A percentile compares a stretch with the other conserved stretches of the same genome.
phyloP scores from a whole-genome alignment of 1,284 basidiomycete genomes.

The Veloporphyrellus conicus region DNA sequence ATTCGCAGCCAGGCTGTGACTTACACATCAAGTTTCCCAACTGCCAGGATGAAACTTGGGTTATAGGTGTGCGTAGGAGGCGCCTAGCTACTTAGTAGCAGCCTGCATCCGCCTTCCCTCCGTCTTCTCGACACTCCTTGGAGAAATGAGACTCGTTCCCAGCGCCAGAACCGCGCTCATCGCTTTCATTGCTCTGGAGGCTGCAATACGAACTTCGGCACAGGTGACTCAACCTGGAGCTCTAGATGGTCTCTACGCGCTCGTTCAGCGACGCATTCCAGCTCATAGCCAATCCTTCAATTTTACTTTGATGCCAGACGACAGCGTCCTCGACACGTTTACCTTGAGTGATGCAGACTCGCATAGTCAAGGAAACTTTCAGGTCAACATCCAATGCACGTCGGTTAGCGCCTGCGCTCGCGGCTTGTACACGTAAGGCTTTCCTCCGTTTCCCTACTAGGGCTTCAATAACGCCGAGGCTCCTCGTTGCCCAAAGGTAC shows the following conservation, averaged over 20 bases:
- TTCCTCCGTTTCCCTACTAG: neutral
- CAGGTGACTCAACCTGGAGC: neutral
- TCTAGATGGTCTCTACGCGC: slow-evolving; percentile 23
- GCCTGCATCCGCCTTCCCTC: neutral
- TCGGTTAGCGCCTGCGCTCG: slow-evolving; percentile 28
- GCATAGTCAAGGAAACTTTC: neutral
- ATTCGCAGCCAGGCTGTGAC: no score
- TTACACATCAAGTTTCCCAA: no score
- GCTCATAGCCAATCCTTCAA: slow-evolving; percentile 21
- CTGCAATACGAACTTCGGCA: neutral
- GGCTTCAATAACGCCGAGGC: no score
- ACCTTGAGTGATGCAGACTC: slow-evolving; percentile 22
- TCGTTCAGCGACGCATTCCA: slow-evolving; percentile 27
- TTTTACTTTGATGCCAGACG: slow-evolving; percentile 14
- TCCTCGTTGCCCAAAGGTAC: slow-evolving; percentile 29
- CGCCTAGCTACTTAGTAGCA: no score
- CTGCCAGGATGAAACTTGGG: no score
- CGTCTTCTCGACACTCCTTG: neutral
- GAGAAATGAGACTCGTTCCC: slow-evolving; percentile 4
- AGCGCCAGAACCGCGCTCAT: neutral
- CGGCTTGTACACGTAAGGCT: slow-evolving; percentile 25
- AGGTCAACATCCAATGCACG: slow-evolving; percentile 22
- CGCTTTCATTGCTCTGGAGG: neutral
- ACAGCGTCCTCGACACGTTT: slow-evolving; percentile 18
- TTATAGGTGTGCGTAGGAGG: no score